phyloP scores from a whole-genome alignment of 768 basidiomycete species.

The Panaeolus cyanescens region DNA sequence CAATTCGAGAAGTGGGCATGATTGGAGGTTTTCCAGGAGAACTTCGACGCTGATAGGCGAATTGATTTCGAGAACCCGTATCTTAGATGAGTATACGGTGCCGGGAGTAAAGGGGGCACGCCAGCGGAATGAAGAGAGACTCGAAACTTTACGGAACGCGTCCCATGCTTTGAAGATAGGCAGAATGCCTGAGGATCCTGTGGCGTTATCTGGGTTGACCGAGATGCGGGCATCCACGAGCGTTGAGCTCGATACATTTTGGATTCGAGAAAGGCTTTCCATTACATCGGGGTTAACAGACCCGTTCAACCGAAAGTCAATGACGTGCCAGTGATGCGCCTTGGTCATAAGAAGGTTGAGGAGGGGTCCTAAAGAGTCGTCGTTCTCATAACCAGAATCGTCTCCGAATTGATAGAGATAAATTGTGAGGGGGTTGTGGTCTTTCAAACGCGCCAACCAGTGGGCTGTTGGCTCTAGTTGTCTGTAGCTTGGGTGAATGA shows the following conservation, averaged over 20 bases:
- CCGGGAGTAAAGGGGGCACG: neutral
- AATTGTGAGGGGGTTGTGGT: slow-evolving; percentile 3
- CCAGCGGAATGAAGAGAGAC: slow-evolving; percentile 6
- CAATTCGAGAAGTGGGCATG: neutral
- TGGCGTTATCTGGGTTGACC: neutral
- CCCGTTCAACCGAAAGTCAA: slow-evolving; percentile 6
- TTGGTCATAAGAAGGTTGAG: slow-evolving; percentile 3
- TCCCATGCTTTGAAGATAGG: neutral
- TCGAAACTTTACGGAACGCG: neutral
- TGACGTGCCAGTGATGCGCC: slow-evolving; percentile 3
- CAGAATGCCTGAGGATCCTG: neutral
- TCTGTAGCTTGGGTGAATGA: slow-evolving; percentile 5
- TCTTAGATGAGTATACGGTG: neutral
- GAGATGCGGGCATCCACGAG: neutral
- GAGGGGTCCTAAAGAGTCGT: slow-evolving; percentile 1
- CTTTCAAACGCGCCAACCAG: slow-evolving; percentile 6
- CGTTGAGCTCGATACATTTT: neutral
- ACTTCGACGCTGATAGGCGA: slow-evolving; percentile 3
- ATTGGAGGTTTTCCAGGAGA: neutral
- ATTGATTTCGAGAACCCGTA: slow-evolving; percentile 7
- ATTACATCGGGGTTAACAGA: neutral
- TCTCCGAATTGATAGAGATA: slow-evolving; percentile 3
- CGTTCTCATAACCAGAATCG: neutral
- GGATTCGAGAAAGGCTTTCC: neutral
- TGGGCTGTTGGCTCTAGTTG: slow-evolving; percentile 9